Evolutionary conservation across 2,329 filamentous ascomycete genomes (phyloP).

Genomic region (Alternaria angustiovoidea): DNA sequence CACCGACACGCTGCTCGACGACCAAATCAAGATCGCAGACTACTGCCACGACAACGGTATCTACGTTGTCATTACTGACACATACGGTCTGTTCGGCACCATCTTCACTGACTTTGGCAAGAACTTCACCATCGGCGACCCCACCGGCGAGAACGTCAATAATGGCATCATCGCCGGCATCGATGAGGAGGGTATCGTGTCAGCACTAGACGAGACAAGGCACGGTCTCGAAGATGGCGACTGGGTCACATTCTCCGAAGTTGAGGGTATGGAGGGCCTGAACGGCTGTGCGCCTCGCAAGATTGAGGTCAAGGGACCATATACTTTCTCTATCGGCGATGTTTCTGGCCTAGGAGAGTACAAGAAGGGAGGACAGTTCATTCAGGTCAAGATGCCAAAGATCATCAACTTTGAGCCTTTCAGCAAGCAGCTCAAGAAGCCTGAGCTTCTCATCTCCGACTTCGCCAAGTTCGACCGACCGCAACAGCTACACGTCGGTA

Average conservation of each 20-base stretch:
- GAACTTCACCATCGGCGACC: constrained; percentile 88
- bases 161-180: constrained; percentile 91
- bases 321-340: constrained; percentile 96
- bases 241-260: constrained; percentile 91
- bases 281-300: constrained; percentile 87
- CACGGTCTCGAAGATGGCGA: constrained; percentile 97
- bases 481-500: constrained; percentile 86
- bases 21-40: constrained; percentile 85
- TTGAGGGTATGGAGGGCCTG: constrained; percentile 89
- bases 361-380: constrained; percentile 85
- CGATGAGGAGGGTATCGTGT: constrained; percentile 88
- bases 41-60: constrained; percentile 96
- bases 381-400: constrained; percentile 99
- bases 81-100: constrained; percentile 90
- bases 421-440: constrained; percentile 79
- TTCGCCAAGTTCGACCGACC: constrained; percentile 98
- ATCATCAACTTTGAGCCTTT: constrained; percentile 87
- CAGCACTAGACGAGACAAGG: constrained; percentile 90
- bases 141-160: constrained; percentile 86
- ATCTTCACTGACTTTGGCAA: constrained; percentile 98
- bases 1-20: constrained; percentile 80
- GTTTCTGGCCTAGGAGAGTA: constrained; percentile 88
- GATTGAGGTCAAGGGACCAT: constrained; percentile 90
- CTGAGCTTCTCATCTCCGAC: constrained; percentile 90
- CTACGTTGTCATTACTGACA: constrained; percentile 86